A percentile compares a stretch with the other conserved stretches of the same genome.
Evolutionary conservation across 805 yeast species (phyloP).

Genomic region (Tetrapisispora taiwanensis): DNA sequence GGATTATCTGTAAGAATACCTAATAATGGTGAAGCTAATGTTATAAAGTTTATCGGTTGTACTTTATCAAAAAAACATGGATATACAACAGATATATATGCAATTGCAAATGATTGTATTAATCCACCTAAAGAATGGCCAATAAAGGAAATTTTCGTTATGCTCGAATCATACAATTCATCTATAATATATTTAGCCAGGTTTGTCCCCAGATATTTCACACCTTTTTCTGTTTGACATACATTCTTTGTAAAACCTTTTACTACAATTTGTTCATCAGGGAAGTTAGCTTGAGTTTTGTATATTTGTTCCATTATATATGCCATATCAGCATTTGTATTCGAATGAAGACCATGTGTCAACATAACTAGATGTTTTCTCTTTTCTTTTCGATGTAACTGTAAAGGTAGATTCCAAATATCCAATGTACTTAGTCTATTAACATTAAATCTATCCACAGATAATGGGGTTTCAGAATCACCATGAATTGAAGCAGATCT

Average conservation of each 20-base stretch:
- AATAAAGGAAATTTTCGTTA: conserved; percentile 54
- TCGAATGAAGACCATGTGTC: conserved; percentile 74
- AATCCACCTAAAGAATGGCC: conserved; percentile 78
- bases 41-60: conserved; percentile 56
- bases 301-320: conserved; percentile 64
- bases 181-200: conserved; percentile 56
- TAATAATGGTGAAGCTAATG: conserved; percentile 64
- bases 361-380: conserved; percentile 54
- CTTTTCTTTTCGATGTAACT: conserved; percentile 21
- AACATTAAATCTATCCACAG: conserved; percentile 36
- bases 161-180: conserved; percentile 34
- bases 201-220: conserved; percentile 60
- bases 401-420: conserved; percentile 56
- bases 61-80: conserved; percentile 57
- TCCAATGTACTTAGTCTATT: conserved; percentile 48
- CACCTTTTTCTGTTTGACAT: conserved; percentile 72
- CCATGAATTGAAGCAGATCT: not conserved
- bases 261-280: conserved; percentile 42
- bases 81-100: conserved; percentile 55
- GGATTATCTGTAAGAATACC: conserved; percentile 78
- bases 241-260: conserved; percentile 62
- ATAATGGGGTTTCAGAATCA: conserved; percentile 4
- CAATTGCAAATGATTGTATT: conserved; percentile 67
- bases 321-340: conserved; percentile 64
- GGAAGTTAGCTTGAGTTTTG: conserved; percentile 28